phyloP scores from a whole-genome alignment of 2,329 filamentous ascomycete species.

The Calycina herbarum region DNA sequence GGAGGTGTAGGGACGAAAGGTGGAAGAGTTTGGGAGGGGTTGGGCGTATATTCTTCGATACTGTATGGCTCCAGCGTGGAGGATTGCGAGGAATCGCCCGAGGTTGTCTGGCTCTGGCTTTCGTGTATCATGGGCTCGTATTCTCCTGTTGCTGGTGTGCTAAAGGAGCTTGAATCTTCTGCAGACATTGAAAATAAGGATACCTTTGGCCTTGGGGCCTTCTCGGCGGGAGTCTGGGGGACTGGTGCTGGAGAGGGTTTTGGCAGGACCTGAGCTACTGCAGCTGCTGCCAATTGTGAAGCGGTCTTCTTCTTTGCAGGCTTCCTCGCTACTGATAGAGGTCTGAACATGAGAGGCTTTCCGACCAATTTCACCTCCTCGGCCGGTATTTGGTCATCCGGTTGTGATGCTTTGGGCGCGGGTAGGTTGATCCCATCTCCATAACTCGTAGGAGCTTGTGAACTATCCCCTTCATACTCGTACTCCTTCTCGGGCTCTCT shows the following conservation, averaged over 20 bases:
- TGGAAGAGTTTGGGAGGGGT: conserved; percentile 27
- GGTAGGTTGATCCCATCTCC: conserved; percentile 39
- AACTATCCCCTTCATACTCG: conserved; percentile 28
- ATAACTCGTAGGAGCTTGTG: conserved; percentile 23
- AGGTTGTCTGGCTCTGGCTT: conserved; percentile 35
- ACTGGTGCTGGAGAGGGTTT: conserved; percentile 25
- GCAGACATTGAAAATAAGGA: conserved; percentile 68
- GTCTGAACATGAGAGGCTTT: conserved; percentile 85
- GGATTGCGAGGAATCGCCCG: conserved; percentile 22
- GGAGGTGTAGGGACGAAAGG: conserved; percentile 31
- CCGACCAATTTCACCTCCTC: conserved; percentile 69
- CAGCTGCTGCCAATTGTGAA: conserved; percentile 28
- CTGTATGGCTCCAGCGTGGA: conserved; percentile 16
- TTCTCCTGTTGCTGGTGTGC: conserved; percentile 25
- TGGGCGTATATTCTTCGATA: conserved; percentile 35
- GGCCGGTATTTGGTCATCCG: conserved; percentile 55
- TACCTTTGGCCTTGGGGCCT: conserved; percentile 56
- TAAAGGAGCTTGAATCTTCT: conserved; percentile 35
- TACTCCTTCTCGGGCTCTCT: conserved; percentile 47
- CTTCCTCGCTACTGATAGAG: conserved; percentile 79
- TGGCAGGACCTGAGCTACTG: conserved; percentile 25
- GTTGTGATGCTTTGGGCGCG: conserved; percentile 52
- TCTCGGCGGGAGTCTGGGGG: conserved; percentile 30
- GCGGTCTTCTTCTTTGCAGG: conserved; percentile 63
- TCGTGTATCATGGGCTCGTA: conserved; percentile 54